These are phyloP conservation scores for Lolium multiflorum DNA, from an alignment of 176 grass and related monocot genomes.

Conservation along the genomic window DNA sequence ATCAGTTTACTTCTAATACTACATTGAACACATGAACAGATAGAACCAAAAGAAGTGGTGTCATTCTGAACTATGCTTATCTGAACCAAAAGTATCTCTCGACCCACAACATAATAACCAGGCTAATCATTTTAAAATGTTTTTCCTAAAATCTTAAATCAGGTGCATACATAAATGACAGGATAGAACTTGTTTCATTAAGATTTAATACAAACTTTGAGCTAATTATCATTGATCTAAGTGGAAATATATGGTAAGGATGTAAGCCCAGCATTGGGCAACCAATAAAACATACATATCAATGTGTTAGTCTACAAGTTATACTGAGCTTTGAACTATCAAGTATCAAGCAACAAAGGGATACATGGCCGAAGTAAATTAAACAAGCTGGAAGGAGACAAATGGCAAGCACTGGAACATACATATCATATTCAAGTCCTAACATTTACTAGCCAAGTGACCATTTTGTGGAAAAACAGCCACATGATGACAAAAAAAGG, in stretches of 20 bases:
- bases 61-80: conserved; percentile 30
- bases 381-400: background rate
- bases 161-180: conserved; percentile 7
- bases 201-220: conserved; percentile 23
- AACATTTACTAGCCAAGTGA: conserved; percentile 9
- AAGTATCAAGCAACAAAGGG: conserved; percentile 20
- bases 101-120: background rate
- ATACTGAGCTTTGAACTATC: conserved; percentile 28
- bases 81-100: conserved; percentile 4
- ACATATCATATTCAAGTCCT: conserved; percentile 8
- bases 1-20: background rate
- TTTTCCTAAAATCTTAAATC: background rate
- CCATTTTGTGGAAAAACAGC: background rate
- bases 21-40: background rate
- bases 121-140: background rate
- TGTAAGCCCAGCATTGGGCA: background rate
- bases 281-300: conserved; percentile 25
- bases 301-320: background rate
- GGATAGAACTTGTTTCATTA: background rate
- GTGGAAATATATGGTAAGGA: conserved; percentile 14
- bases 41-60: conserved; percentile 19
- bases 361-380: conserved; percentile 2
- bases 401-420: conserved; percentile 26
- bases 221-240: background rate
- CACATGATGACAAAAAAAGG: conserved; percentile 10